phyloP scores from a whole-genome alignment of 106 monocot genomes.

The Xerophyta viscosa region DNA sequence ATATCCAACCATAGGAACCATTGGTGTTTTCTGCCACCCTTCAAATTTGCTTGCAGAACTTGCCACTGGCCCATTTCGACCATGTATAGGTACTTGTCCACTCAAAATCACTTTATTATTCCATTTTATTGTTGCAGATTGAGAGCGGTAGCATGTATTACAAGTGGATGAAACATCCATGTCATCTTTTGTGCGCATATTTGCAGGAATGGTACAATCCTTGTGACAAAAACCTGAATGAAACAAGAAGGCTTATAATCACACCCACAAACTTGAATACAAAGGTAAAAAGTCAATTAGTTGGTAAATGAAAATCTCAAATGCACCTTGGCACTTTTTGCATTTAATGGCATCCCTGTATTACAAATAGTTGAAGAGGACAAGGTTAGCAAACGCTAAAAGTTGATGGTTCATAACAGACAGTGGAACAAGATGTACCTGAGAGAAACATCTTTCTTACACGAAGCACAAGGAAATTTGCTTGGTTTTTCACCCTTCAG shows the following conservation, averaged over 20 bases:
- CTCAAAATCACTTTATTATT: slow-evolving; percentile 16
- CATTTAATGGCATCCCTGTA: slow-evolving; percentile 61
- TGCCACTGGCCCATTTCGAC: background rate
- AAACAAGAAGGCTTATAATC: background rate
- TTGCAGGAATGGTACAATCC: slow-evolving; percentile 33
- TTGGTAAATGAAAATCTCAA: background rate
- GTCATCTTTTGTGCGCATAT: slow-evolving; percentile 10
- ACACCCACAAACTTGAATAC: background rate
- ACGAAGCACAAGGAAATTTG: slow-evolving; percentile 46
- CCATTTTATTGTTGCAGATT: slow-evolving; percentile 4
- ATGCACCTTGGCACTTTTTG: slow-evolving; percentile 74
- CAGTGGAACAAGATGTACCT: slow-evolving; percentile 32
- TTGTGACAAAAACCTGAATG: slow-evolving; percentile 66
- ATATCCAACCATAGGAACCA: background rate
- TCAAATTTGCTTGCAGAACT: slow-evolving; percentile 5
- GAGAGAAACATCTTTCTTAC: slow-evolving; percentile 41
- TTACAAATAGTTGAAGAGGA: slow-evolving; percentile 9
- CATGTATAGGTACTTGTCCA: slow-evolving; percentile 12
- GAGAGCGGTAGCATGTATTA: slow-evolving; percentile 32
- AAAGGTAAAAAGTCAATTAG: background rate
- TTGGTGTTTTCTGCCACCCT: background rate
- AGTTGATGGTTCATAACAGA: background rate
- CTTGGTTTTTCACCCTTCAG: slow-evolving; percentile 41
- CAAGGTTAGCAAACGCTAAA: slow-evolving; percentile 1
- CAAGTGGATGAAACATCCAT: slow-evolving; percentile 26